Conservation (phyloP, 768 basidiomycete genomes). For the Megacollybia marginata region DNA sequence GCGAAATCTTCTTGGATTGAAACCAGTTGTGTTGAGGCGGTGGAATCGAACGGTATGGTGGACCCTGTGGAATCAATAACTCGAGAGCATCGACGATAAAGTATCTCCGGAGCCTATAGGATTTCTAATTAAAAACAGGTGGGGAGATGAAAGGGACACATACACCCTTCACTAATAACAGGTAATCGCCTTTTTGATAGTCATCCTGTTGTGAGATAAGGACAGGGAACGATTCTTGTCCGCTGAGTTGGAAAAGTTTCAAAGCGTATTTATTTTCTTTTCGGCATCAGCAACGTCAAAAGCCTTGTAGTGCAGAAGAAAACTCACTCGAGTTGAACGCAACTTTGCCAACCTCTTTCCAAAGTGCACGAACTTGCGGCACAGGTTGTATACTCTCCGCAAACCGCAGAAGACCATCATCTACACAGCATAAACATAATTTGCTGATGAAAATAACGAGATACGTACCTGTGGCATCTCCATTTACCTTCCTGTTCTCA, state of each 20-base stretch:
- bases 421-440: background rate
- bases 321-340: background rate
- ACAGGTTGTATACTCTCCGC: background rate
- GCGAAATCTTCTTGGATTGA: background rate
- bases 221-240: background rate
- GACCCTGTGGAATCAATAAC: background rate
- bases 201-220: background rate
- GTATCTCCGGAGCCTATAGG: background rate
- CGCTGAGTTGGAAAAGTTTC: background rate
- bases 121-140: background rate
- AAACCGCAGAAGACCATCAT: background rate
- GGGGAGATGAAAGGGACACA: background rate
- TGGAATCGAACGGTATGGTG: background rate
- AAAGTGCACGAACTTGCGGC: background rate
- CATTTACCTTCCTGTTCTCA: background rate
- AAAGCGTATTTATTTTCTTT: background rate
- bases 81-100: background rate
- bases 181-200: background rate
- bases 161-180: background rate
- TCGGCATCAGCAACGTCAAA: background rate
- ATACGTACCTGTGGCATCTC: background rate
- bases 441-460: too few relatives aligned
- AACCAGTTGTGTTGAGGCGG: background rate
- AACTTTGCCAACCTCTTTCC: background rate
- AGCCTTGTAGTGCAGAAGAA: too few relatives aligned